Evolutionary conservation across 192 early-diverging fungal genomes (phyloP).

Genomic region (Coemansia sp.): DNA sequence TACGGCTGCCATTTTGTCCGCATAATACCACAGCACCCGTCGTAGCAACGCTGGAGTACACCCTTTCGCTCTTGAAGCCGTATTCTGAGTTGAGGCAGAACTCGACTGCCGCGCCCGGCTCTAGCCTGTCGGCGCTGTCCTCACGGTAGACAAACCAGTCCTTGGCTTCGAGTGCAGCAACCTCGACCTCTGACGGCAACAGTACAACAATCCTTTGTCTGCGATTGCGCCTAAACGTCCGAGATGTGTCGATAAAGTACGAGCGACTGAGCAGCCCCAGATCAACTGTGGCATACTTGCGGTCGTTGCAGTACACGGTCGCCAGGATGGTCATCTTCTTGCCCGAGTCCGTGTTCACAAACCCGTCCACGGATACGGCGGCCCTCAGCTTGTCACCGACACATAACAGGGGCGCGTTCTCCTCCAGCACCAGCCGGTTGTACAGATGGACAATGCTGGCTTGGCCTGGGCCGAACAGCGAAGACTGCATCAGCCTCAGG

Average conservation of each 20-base stretch:
- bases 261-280: constrained; percentile 80
- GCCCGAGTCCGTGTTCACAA: constrained; percentile 77
- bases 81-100: constrained; percentile 74
- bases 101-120: constrained; percentile 54
- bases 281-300: constrained; percentile 65
- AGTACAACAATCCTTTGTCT: constrained; percentile 65
- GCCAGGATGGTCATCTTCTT: too few species aligned
- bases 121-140: constrained; percentile 23
- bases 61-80: constrained; percentile 52
- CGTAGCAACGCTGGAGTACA: constrained; percentile 66
- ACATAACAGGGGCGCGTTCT: constrained; percentile 54
- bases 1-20: constrained; percentile 53
- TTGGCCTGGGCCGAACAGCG: constrained; percentile 81
- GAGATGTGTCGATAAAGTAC: constrained; percentile 61
- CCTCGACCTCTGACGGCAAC: constrained; percentile 64
- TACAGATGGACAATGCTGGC: constrained; percentile 79
- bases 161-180: constrained; percentile 77
- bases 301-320: too few species aligned
- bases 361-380: constrained; percentile 63
- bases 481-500: constrained; percentile 76
- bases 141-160: constrained; percentile 65
- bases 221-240: constrained; percentile 66
- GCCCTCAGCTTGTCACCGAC: constrained; percentile 71
- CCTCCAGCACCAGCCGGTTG: constrained; percentile 73
- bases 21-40: constrained; percentile 57